Percentiles rank a stretch among this genome's conserved stretches.
Evolutionary conservation across 1,139 yeast genomes (phyloP).

Genomic region (Yamadazyma siamensis): DNA sequence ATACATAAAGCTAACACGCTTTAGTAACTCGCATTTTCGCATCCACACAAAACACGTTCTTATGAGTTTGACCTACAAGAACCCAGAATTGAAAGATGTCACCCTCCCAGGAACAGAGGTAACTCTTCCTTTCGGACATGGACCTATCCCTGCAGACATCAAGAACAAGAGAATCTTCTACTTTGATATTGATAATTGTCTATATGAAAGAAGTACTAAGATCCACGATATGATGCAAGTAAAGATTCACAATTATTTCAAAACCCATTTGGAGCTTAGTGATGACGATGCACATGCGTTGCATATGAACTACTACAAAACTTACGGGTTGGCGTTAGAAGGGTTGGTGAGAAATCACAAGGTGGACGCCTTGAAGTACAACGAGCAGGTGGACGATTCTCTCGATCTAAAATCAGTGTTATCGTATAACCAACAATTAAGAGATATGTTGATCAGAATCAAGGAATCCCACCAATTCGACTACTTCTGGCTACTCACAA

Average conservation of each 20-base stretch:
- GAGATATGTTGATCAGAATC: slow-evolving; percentile 48
- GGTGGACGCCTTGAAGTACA: slow-evolving; percentile 86
- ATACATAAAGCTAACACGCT: too few relatives aligned
- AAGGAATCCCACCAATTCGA: slow-evolving; percentile 36
- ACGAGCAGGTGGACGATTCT: slow-evolving; percentile 85
- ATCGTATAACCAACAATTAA: slow-evolving; percentile 52
- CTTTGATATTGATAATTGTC: slow-evolving; percentile 91
- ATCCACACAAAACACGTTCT: too few relatives aligned
- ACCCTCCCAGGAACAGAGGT: slow-evolving; percentile 34
- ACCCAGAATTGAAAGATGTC: slow-evolving; percentile 21
- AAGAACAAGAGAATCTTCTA: slow-evolving; percentile 55
- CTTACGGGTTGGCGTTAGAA: slow-evolving; percentile 90
- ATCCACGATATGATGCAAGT: slow-evolving; percentile 88
- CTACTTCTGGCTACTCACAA: slow-evolving; percentile 80
- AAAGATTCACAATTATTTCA: slow-evolving; percentile 79
- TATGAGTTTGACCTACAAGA: slow-evolving; percentile 14
- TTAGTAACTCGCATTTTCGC: too few relatives aligned
- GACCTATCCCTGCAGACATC: slow-evolving; percentile 37
- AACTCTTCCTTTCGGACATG: slow-evolving; percentile 41
- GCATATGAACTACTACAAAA: slow-evolving; percentile 73
- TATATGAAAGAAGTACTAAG: slow-evolving; percentile 68
- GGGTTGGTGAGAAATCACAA: slow-evolving; percentile 77
- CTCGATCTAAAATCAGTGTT: slow-evolving; percentile 78
- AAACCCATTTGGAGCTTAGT: slow-evolving; percentile 52
- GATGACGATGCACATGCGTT: slow-evolving; percentile 76